Base-by-base conservation (phyloP, 2,329 filamentous ascomycete species). In the Botrytis medusae region DNA sequence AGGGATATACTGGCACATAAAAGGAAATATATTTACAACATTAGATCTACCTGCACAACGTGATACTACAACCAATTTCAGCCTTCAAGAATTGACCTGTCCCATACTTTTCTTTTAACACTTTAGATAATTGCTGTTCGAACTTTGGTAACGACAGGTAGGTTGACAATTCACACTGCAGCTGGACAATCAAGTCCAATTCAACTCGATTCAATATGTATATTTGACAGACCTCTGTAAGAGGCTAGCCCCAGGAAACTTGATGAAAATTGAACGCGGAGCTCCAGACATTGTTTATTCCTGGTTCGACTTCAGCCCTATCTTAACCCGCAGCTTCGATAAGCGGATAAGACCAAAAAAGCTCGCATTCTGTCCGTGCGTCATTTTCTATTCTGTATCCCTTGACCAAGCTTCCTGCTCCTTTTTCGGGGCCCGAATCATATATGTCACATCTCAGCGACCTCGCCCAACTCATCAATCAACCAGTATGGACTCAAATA, bases 331-430 rank as follows among this genome's bases (percentile, higher is more conserved):
- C n/a, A 64, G 34, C 37, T 69, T 59, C 48, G 70, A 72, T 72
- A 67, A 60, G 71, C 51, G 51, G 62, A 72, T 72, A 72, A 72
- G 70, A 65, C 40, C 60, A 64, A 54, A 54, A 57, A 44, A 54
- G 64, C 46, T 67, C 32, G 16, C 46, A 20, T 57, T 32, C 20
- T 29, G 34, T 57, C 65, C 65, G 65, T 68, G 65, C 65, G 54
- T 37, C 37, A 54, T 29, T 57, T 54, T 68, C 62, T 12, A 60
- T 34, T 29, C 20, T 32, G 22, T 64, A 40, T 51, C 32, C 59
- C 34, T 44, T 44, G 22, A 22, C 40, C 51, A 48, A 70, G n/a
- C 37, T 71, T 63, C 64, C 48, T 44, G 65, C n/a, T 59, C 48
- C 65, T 42, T 69, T 40, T 40, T 16, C n/a, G 34, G n/a, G 48